Percentiles rank a stretch among this genome's conserved stretches.
Conservation (phyloP, 1,139 yeast genomes). For the Geotrichum fermentans region DNA sequence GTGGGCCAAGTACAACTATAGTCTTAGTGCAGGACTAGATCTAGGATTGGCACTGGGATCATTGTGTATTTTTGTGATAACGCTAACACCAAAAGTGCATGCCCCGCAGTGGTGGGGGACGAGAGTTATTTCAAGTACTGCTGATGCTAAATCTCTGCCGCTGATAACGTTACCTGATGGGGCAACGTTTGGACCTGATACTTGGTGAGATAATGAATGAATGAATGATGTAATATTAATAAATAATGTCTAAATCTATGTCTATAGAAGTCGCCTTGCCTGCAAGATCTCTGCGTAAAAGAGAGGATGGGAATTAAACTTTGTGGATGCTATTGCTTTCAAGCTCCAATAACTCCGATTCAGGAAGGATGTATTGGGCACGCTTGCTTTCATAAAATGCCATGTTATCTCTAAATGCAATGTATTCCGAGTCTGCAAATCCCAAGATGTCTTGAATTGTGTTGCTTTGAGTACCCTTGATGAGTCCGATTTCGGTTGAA, state of each 20-base stretch:
- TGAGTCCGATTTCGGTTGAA: conserved; percentile 66
- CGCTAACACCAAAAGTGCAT: conserved; percentile 38
- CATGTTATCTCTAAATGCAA: conserved; percentile 85
- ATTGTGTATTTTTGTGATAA: conserved; percentile 46
- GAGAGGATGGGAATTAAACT: too few relatives aligned
- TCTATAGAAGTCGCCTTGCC: not conserved
- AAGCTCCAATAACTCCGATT: not conserved
- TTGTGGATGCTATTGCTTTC: too few relatives aligned
- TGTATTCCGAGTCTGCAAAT: conserved; percentile 85
- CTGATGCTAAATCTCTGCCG: conserved; percentile 30
- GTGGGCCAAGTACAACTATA: conserved; percentile 64
- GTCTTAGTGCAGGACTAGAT: conserved; percentile 55
- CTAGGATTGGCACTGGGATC: conserved; percentile 52
- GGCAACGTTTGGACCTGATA: conserved; percentile 38
- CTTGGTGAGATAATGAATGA: conserved; percentile 30
- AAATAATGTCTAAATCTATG: not conserved
- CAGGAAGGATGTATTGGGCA: conserved; percentile 15
- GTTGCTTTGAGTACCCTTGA: conserved; percentile 74
- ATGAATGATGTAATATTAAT: not conserved
- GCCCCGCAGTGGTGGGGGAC: conserved; percentile 61
- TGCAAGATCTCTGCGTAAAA: not conserved
- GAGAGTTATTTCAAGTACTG: conserved; percentile 33
- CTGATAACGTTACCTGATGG: conserved; percentile 32
- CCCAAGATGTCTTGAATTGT: conserved; percentile 72
- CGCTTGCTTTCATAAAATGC: conserved; percentile 64